Conservation (phyloP, 2,329 filamentous ascomycete species). For the Verticillium nubilum region DNA sequence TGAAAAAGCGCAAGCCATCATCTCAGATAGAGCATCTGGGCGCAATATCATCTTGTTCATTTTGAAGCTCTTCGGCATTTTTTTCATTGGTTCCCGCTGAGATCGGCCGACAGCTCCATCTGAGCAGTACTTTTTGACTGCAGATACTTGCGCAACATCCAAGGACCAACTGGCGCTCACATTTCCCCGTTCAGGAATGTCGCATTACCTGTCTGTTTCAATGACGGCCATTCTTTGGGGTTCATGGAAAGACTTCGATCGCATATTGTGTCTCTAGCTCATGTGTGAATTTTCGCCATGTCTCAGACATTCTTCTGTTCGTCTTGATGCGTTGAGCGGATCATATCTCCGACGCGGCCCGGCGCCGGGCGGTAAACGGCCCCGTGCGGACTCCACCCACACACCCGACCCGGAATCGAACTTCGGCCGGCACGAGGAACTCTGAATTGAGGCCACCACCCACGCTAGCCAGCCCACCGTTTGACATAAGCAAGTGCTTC, state of each 20-base stretch:
- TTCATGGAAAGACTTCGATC: not conserved
- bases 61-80: slow-evolving; percentile 10
- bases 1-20: not conserved
- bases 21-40: no score
- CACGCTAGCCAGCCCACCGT: not conserved
- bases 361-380: not conserved
- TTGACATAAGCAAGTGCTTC: no score
- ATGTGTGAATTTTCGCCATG: not conserved
- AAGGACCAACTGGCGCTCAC: not conserved
- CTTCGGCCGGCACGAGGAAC: not conserved
- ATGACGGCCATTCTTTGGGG: not conserved
- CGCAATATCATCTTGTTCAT: not conserved
- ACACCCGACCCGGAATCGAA: not conserved
- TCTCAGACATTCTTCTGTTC: not conserved
- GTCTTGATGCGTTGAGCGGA: not conserved
- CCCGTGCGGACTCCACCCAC: not conserved
- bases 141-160: not conserved
- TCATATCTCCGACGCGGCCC: not conserved
- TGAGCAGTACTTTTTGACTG: not conserved
- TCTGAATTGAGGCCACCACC: not conserved
- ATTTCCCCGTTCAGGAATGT: not conserved
- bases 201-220: not conserved
- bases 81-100: not conserved
- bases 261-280: not conserved
- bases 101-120: not conserved